Base-by-base conservation (phyloP, 192 early-diverging fungal genomes). In the Linnemannia exigua region DNA sequence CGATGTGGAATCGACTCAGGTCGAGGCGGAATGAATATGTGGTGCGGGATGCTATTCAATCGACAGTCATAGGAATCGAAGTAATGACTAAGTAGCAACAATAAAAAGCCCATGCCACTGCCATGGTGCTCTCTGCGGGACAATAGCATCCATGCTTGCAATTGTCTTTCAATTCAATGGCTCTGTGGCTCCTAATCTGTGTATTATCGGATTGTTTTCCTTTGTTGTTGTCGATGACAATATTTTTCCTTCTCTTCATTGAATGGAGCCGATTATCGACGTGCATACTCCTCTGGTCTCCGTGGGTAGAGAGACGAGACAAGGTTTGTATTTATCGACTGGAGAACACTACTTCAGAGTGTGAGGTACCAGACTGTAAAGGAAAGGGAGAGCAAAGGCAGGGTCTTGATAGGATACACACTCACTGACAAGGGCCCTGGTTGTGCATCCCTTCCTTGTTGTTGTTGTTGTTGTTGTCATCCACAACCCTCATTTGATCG, bases 301-400 rank as follows among this genome's bases (percentile, higher is more conserved):
- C 58, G 58, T 63, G 58, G 58, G 58, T 63, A 33, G 28, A 63
- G 25, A 63, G 28, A 11, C n/a, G n/a, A 63, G 58, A 63, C 58
- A 63, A 63, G 58, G 58, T 63, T 63, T 31, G 58, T 31, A n/a
- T 63, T 61, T 63, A 63, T 63, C 58, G 58, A n/a, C 28, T 28
- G n/a, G 52, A 58, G 58, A 61, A 61, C 54, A 61, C 54, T 61
- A 11, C 25, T 8, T 25, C 25, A 7, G 22, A n/a, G 22, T 63
- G 58, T 54, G 22, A 63, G 22, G 28, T 31, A 25, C 12, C 7
- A 28, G 58, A 28, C 25, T 12, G 12, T 25, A 58, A 25, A 31
- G 28, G 15, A 63, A 63, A 63, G 25, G 25, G 58, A 15, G 58
- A 63, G 58, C 58, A 63, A 63, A 58, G 28, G 28, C 58, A 63